These are phyloP conservation scores for Pharnaceum exiguum DNA, from an alignment of 148 eudicot species.

Conservation along the genomic window DNA sequence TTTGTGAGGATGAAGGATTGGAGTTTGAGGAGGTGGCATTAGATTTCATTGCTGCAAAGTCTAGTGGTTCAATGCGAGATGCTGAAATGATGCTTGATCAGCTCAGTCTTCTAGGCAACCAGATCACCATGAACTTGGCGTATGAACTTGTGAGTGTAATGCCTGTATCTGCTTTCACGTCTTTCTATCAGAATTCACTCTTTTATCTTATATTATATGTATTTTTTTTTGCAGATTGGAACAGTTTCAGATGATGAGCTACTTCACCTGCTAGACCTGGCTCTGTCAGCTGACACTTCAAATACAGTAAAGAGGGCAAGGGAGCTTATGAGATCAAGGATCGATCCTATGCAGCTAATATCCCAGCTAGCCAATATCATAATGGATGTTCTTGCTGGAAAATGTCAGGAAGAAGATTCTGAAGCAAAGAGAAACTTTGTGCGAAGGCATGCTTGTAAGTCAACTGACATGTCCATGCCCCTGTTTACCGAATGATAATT, in stretches of 20 bases:
- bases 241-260: conserved; percentile 89
- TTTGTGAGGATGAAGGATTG: conserved; percentile 72
- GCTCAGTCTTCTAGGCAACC: conserved; percentile 76
- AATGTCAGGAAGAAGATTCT: conserved; percentile 56
- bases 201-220: no score
- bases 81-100: conserved; percentile 99
- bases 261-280: conserved; percentile 68
- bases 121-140: conserved; percentile 58
- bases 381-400: conserved; percentile 96
- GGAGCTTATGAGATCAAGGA: conserved; percentile 82
- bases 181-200: conserved; percentile 5
- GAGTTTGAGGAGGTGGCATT: conserved; percentile 77
- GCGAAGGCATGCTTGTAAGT: conserved; percentile 64
- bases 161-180: background rate
- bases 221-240: conserved; percentile 72
- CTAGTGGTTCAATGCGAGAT: conserved; percentile 87
- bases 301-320: conserved; percentile 78
- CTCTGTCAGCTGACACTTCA: conserved; percentile 85
- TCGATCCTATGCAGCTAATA: conserved; percentile 87
- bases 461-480: background rate
- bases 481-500: background rate
- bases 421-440: conserved; percentile 52
- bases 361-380: conserved; percentile 90
- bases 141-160: conserved; percentile 72
- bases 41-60: conserved; percentile 71